Percentiles rank a stretch among this genome's conserved stretches.
phyloP scores from a whole-genome alignment of 805 yeast genomes.

The Metschnikowia continentalis region DNA sequence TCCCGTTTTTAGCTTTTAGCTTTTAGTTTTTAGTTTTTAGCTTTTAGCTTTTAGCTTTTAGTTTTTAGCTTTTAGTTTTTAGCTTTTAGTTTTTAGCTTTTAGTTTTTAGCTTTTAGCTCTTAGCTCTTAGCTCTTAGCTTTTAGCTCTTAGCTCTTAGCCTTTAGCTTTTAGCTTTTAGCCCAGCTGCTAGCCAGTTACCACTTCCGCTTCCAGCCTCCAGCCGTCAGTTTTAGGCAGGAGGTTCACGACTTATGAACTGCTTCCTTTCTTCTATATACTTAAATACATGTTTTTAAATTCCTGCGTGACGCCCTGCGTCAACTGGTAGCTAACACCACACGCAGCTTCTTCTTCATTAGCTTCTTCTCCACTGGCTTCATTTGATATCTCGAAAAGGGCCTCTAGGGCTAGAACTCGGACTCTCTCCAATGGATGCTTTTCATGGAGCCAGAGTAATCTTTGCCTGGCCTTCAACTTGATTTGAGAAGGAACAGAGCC shows the following conservation, averaged over 20 bases:
- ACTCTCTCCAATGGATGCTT: conserved; percentile 30
- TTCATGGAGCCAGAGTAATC: conserved; percentile 26
- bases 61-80: too few species aligned
- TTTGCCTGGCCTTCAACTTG: conserved; percentile 12
- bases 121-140: too few species aligned
- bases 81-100: too few species aligned
- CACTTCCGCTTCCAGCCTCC: too few species aligned
- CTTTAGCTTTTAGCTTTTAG: too few species aligned
- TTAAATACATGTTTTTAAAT: conserved; percentile 1
- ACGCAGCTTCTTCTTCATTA: not conserved
- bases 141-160: too few species aligned
- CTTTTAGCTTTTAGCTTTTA: too few species aligned
- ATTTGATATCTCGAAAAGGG: conserved; percentile 33
- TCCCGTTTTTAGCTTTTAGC: too few species aligned
- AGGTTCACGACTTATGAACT: not conserved
- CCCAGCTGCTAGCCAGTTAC: too few species aligned
- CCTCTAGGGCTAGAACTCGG: conserved; percentile 39
- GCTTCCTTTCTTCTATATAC: not conserved
- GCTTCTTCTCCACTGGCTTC: conserved; percentile 12
- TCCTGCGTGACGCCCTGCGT: conserved; percentile 1
- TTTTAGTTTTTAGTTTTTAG: too few species aligned
- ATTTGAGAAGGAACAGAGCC: conserved; percentile 2
- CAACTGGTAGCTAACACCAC: not conserved
- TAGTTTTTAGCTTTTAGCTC: too few species aligned
- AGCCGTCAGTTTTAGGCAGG: not conserved